A percentile compares a stretch with the other conserved stretches of the same genome.
Evolutionary conservation across 176 grass and related monocot species (phyloP).

Genomic region (Musa beccarii): DNA sequence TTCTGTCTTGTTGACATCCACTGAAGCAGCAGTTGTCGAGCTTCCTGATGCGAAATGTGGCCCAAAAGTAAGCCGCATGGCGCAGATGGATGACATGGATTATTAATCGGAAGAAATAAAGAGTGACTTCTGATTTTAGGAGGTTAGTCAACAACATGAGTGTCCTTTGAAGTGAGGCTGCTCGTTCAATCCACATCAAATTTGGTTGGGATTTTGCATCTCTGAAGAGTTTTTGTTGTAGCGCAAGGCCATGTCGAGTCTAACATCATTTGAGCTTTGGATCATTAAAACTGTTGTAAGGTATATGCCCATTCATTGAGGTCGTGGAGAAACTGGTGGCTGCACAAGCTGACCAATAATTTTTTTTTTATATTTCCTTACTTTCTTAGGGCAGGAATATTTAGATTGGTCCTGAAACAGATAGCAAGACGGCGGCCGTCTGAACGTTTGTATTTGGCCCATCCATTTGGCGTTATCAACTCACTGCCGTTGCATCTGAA

Average conservation of each 20-base stretch:
- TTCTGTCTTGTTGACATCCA: constrained; percentile 66
- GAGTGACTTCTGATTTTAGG: too few species aligned
- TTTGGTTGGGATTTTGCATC: background rate
- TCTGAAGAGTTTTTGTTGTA: background rate
- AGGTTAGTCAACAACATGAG: too few species aligned
- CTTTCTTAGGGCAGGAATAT: too few species aligned
- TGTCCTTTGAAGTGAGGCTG: background rate
- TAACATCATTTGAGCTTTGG: background rate
- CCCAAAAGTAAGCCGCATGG: constrained; percentile 28
- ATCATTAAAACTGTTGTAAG: background rate
- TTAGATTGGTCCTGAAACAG: too few species aligned
- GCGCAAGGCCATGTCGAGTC: background rate
- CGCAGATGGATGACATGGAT: constrained; percentile 42
- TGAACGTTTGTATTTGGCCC: too few species aligned
- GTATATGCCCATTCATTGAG: background rate
- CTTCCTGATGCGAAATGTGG: constrained; percentile 34
- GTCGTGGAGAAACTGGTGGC: too few species aligned
- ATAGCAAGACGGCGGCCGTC: too few species aligned
- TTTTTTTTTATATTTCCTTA: too few species aligned
- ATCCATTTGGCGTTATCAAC: too few species aligned
- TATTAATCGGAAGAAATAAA: constrained; percentile 20
- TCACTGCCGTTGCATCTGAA: too few species aligned
- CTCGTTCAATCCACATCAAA: background rate
- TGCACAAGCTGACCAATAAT: too few species aligned
- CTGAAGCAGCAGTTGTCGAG: constrained; percentile 62